Conservation (phyloP, 352 stramenopile genomes). For the Globisporangium iwayamae region DNA sequence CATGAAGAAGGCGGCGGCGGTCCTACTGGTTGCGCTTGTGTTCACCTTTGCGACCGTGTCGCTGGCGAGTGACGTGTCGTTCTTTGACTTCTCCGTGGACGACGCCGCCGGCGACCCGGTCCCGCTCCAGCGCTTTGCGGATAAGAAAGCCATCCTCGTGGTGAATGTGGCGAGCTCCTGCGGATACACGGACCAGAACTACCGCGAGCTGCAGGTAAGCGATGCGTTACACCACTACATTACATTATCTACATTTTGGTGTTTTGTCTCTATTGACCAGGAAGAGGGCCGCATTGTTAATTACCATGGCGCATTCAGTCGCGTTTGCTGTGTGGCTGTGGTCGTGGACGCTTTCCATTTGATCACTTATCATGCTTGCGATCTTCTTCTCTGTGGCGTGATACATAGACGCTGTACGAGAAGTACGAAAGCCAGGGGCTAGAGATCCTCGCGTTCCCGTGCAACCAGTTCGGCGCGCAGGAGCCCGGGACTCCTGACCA, state of each 20-base stretch:
- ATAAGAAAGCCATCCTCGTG: slow-evolving; percentile 65
- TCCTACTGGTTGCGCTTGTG: slow-evolving; percentile 10
- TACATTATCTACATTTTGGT: neutral
- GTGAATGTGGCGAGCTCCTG: slow-evolving; percentile 82
- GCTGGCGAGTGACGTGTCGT: slow-evolving; percentile 22
- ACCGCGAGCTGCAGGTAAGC: slow-evolving; percentile 60
- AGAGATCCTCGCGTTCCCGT: slow-evolving; percentile 92
- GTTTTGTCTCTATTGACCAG: neutral
- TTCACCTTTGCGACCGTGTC: neutral
- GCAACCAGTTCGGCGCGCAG: slow-evolving; percentile 95
- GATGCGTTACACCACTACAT: neutral
- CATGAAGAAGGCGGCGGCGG: slow-evolving; percentile 16
- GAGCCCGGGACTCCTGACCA: slow-evolving; percentile 70
- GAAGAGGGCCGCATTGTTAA: neutral
- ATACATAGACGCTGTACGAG: slow-evolving; percentile 54
- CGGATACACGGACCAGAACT: slow-evolving; percentile 83
- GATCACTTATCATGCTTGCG: neutral
- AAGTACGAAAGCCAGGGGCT: slow-evolving; percentile 73
- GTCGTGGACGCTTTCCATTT: neutral
- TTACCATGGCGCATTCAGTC: neutral
- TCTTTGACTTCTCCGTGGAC: slow-evolving; percentile 57
- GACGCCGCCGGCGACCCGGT: slow-evolving; percentile 44
- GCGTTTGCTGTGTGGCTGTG: neutral
- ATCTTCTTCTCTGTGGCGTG: neutral
- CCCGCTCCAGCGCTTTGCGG: slow-evolving; percentile 42